Evolutionary conservation across 441 rosid species (phyloP).

Genomic region (Geranium incanum): DNA sequence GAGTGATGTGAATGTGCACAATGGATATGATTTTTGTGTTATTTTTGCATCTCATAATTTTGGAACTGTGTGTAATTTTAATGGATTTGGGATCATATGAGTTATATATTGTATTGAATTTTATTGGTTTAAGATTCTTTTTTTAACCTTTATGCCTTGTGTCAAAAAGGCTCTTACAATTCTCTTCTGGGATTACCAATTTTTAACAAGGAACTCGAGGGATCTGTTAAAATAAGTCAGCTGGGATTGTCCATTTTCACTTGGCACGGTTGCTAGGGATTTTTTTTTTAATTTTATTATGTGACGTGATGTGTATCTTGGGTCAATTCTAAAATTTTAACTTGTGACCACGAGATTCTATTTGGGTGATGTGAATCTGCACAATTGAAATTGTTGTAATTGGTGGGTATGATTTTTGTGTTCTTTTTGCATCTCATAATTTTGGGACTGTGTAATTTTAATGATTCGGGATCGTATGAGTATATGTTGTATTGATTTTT

Average conservation of each 20-base stretch:
- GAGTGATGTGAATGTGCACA: neutral
- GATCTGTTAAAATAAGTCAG: too few species aligned
- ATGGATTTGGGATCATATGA: neutral
- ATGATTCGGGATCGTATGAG: neutral
- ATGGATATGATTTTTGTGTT: neutral
- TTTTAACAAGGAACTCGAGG: too few species aligned
- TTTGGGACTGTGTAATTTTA: neutral
- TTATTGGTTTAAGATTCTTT: neutral
- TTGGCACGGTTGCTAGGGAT: too few species aligned
- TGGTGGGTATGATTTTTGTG: neutral
- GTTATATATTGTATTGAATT: neutral
- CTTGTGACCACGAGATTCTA: too few species aligned
- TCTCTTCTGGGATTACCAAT: too few species aligned
- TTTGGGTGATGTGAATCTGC: neutral
- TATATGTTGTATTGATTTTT: neutral
- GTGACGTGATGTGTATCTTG: too few species aligned
- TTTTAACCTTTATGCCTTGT: too few species aligned
- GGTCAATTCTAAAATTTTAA: too few species aligned
- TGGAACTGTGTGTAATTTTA: neutral
- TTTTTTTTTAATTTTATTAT: too few species aligned
- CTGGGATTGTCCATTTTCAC: too few species aligned
- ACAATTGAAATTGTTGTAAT: neutral
- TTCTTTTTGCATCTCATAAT: neutral
- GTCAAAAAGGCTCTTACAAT: too few species aligned
- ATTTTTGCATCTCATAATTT: neutral